phyloP scores from a whole-genome alignment of 768 basidiomycete genomes.

The Megacollybia marginata region DNA sequence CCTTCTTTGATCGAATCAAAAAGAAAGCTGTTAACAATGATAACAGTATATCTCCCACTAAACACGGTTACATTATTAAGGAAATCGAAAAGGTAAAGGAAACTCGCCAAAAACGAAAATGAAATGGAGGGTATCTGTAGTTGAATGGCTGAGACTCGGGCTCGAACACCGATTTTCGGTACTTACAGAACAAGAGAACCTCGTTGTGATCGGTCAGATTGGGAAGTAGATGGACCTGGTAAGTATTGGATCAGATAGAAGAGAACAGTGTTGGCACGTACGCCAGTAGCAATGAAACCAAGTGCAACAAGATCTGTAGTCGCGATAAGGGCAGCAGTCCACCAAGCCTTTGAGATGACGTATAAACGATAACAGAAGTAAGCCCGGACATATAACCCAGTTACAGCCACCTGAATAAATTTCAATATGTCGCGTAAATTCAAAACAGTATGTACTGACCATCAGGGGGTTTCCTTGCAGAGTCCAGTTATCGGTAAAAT shows the following conservation, averaged over 20 bases:
- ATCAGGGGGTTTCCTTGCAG: conserved; percentile 4
- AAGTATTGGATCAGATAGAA: background rate
- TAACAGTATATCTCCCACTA: background rate
- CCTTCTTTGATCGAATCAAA: background rate
- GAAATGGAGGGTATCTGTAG: background rate
- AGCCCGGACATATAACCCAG: background rate
- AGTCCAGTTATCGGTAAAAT: conserved; percentile 1
- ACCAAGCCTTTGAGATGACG: background rate
- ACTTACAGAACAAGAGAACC: background rate
- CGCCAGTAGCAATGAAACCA: background rate
- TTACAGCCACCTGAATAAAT: background rate
- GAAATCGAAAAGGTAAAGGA: background rate
- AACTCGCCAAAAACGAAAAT: background rate
- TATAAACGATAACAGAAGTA: conserved; percentile 1
- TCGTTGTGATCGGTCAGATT: background rate
- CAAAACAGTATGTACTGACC: background rate
- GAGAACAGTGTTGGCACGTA: background rate
- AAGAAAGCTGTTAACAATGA: background rate
- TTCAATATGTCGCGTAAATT: background rate
- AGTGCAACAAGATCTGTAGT: background rate
- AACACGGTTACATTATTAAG: background rate
- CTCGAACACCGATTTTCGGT: background rate
- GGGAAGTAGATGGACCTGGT: background rate
- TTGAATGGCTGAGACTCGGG: background rate
- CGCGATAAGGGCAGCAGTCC: background rate